Percentiles rank a stretch among this genome's conserved stretches.
These are phyloP conservation scores for Micractinium sp. DNA, from an alignment of 139 green algal species.

Conservation along the genomic window DNA sequence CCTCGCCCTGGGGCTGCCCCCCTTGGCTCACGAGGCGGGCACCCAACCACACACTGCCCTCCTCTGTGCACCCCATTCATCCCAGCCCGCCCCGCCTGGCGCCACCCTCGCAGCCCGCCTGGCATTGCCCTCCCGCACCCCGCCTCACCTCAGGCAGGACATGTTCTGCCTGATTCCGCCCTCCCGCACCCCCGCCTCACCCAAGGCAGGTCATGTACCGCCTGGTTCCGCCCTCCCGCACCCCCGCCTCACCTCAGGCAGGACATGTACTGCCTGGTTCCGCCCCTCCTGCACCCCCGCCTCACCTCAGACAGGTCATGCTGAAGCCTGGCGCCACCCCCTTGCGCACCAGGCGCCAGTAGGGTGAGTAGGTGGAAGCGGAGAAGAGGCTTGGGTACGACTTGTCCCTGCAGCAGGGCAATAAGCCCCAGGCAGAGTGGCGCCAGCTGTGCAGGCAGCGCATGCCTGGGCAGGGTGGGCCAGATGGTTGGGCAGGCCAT, in stretches of 20 bases:
- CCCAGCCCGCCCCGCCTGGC: too few relatives aligned
- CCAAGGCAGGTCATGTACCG: too few relatives aligned
- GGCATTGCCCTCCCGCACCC: neutral
- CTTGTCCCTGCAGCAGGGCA: neutral
- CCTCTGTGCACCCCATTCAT: too few relatives aligned
- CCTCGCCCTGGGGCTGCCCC: too few relatives aligned
- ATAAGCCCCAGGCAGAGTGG: neutral
- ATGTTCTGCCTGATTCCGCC: neutral
- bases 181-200: neutral
- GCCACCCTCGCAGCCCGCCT: too few relatives aligned
- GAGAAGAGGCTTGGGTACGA: constrained; percentile 1
- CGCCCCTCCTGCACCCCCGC: neutral
- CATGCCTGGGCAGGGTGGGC: neutral
- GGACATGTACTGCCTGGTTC: neutral
- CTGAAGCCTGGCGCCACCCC: constrained; percentile 12
- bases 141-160: too few relatives aligned
- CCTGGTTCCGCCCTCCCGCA: neutral
- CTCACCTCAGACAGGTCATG: neutral
- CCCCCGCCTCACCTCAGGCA: too few relatives aligned
- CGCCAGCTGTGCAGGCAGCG: too few relatives aligned
- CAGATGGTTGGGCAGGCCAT: too few relatives aligned
- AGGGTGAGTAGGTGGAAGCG: neutral
- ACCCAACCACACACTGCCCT: too few relatives aligned
- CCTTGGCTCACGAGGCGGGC: too few relatives aligned
- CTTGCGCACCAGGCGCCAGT: constrained; percentile 27